These are phyloP conservation scores for Brassica balearica DNA, from an alignment of 441 rosid genomes.

Conservation along the genomic window DNA sequence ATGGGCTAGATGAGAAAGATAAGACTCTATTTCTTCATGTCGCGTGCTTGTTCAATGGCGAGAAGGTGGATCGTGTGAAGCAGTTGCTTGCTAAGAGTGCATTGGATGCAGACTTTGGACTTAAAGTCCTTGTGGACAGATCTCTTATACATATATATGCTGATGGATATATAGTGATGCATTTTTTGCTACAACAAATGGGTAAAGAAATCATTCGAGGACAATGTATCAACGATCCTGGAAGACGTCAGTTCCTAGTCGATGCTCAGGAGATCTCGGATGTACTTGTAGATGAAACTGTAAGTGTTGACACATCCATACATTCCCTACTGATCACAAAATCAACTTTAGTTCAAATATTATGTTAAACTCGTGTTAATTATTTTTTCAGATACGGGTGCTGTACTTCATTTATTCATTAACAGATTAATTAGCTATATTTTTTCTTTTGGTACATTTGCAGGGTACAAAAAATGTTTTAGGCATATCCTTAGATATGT, in stretches of 20 bases:
- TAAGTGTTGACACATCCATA: neutral
- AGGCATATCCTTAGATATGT: constrained; percentile 33
- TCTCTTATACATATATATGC: constrained; percentile 17
- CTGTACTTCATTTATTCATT: neutral
- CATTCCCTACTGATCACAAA: neutral
- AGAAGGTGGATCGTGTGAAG: constrained; percentile 9
- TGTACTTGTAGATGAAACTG: constrained; percentile 18
- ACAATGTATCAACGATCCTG: constrained; percentile 39
- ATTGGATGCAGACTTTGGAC: constrained; percentile 25
- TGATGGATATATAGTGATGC: constrained; percentile 32
- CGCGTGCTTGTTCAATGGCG: constrained; percentile 32
- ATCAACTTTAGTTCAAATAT: neutral
- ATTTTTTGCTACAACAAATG: constrained; percentile 50
- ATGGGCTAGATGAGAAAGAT: constrained; percentile 36
- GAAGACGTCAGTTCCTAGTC: constrained; percentile 50
- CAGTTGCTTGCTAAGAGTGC: constrained; percentile 30
- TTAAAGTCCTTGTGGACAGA: constrained; percentile 30
- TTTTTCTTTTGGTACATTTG: neutral
- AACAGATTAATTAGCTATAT: neutral
- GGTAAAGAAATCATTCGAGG: constrained; percentile 48
- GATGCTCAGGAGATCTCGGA: constrained; percentile 16
- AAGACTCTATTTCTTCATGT: constrained; percentile 43
- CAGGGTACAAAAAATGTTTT: constrained; percentile 25
- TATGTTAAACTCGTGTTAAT: neutral
- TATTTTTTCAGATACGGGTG: neutral